Base-by-base conservation (phyloP, 225 moss, liverwort and hornwort species). In the Ulota crispa region DNA sequence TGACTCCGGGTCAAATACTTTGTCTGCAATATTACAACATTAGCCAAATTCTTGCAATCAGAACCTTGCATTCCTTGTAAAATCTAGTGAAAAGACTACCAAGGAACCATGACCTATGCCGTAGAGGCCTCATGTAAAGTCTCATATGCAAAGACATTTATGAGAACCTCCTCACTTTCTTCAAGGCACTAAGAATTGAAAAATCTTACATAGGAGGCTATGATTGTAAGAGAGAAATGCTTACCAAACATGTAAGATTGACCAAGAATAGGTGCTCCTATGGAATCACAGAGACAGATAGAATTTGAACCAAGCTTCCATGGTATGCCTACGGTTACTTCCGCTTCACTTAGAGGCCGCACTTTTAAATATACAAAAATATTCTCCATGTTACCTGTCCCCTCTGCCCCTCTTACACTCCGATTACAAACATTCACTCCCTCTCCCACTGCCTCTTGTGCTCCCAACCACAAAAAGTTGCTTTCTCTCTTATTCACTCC, bases 191-290 rank as follows among this genome's bases (percentile, higher is more conserved):
- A 69, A 63, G 23, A 55, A 64, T 62, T 61, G 8, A 64, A 55
- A 14, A 21, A 39, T 66, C 26, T 54, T 65, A 27, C 67, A 31
- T 18, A 67, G 13, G 24, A 43, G 30, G 4, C 47, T 43, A 59
- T 26, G 43, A 75, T 41, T 54, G 60, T 66, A 21, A 50, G 78
- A 71, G 36, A 27, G 30, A 57, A 64, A 75, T 1, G 14, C 4
- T 64, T 85, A 98, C 95, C 97, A 68, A 98, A 98, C 60, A 87
- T 56, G 85, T 89, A 94, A 56, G 90, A 84, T 68, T 93, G 97
- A 55, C 90, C 91, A 21, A 91, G 77, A 68, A 91, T 31, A 18
- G 61, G 77, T n/a, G 77, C 85, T 75, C 86, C 87, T 30, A 72
- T 30, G 55, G 84, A 78, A 72, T 80, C 82, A 78, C 79, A 89